Conservation (phyloP, 2,329 filamentous ascomycete genomes). For the Aureobasidium musti region DNA sequence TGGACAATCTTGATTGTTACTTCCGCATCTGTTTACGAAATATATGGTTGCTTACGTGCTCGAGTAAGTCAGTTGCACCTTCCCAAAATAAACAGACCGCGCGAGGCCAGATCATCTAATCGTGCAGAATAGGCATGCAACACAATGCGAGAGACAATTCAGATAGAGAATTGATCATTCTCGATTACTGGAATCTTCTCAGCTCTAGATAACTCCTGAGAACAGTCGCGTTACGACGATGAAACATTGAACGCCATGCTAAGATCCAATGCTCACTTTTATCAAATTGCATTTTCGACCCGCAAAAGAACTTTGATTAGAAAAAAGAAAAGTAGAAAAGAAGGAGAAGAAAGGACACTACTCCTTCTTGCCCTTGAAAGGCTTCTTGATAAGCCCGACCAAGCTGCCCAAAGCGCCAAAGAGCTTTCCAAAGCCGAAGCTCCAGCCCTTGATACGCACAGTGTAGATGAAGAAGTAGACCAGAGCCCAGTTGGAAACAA, state of each 20-base stretch:
- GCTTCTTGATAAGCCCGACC: conserved; percentile 43
- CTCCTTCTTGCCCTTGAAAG: conserved; percentile 35
- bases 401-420: conserved; percentile 54
- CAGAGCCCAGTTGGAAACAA: conserved; percentile 68
- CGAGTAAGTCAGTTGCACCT: neutral
- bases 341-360: neutral
- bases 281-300: neutral
- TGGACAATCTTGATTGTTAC: neutral
- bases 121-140: neutral
- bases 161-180: too few relatives aligned
- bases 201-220: neutral
- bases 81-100: neutral
- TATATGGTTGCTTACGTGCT: neutral
- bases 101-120: neutral
- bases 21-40: neutral
- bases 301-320: too few relatives aligned
- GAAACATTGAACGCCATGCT: conserved; percentile 9
- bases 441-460: conserved; percentile 69
- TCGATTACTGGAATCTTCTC: too few relatives aligned
- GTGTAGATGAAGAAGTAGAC: conserved; percentile 74
- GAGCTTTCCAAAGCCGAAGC: conserved; percentile 64
- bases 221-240: neutral
- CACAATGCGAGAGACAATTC: neutral
- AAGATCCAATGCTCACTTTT: neutral
- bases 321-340: neutral